A percentile compares a stretch with the other conserved stretches of the same genome.
phyloP scores from a whole-genome alignment of 2,329 filamentous ascomycete species.

The Cryphonectria nitschkei region DNA sequence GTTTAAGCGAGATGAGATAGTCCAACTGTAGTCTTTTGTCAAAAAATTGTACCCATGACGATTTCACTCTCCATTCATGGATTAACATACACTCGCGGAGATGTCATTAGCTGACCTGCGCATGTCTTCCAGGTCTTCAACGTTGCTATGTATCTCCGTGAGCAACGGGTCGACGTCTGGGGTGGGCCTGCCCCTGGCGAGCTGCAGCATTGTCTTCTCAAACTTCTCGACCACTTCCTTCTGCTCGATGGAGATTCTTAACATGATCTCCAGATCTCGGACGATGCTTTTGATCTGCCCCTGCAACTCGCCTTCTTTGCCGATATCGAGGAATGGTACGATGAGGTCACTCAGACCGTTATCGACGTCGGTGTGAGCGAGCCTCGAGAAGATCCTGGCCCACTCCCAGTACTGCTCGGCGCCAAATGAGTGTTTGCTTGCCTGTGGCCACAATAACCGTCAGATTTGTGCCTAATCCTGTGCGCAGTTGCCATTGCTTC shows the following conservation, averaged over 20 bases:
- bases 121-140: conserved; percentile 41
- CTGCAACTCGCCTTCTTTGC: conserved; percentile 46
- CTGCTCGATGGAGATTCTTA: conserved; percentile 44
- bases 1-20: conserved; percentile 47
- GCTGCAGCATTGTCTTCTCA: conserved; percentile 32
- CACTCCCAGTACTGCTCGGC: conserved; percentile 45
- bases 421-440: conserved; percentile 43
- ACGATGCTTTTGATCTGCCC: conserved; percentile 51
- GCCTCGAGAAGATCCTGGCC: conserved; percentile 35
- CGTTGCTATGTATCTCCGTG: conserved; percentile 34
- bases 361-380: conserved; percentile 34
- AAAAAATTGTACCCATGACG: not conserved
- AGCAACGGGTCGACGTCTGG: conserved; percentile 26
- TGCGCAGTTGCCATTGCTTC: not conserved
- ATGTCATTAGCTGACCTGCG: conserved; percentile 39
- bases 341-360: conserved; percentile 27
- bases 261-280: conserved; percentile 53
- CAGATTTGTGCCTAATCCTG: not conserved
- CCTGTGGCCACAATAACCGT: conserved; percentile 30
- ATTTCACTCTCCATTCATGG: not conserved
- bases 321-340: conserved; percentile 44
- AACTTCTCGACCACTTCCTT: conserved; percentile 38
- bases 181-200: conserved; percentile 21
- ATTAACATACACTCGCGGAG: conserved; percentile 37
- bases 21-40: conserved; percentile 35